These are phyloP conservation scores for Candida pini DNA, from an alignment of 805 yeast genomes.

Conservation along the genomic window DNA sequence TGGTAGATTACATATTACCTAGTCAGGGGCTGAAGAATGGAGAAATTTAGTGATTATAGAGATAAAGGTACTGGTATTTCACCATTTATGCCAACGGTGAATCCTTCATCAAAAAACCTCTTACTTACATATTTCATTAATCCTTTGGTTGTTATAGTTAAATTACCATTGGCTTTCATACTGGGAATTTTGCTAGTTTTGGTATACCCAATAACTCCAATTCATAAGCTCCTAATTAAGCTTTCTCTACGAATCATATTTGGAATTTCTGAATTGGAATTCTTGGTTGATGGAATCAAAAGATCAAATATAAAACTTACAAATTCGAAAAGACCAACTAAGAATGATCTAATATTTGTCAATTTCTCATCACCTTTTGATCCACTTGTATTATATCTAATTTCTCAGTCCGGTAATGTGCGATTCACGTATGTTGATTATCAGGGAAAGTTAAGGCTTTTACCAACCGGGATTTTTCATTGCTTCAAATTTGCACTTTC, in stretches of 20 bases:
- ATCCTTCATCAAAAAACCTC: constrained; percentile 14
- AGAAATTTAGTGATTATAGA: constrained; percentile 76
- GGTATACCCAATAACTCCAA: constrained; percentile 8
- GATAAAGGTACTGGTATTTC: constrained; percentile 93
- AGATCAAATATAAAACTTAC: constrained; percentile 33
- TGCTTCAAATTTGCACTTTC: constrained; percentile 17
- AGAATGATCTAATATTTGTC: constrained; percentile 46
- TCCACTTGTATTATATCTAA: constrained; percentile 31
- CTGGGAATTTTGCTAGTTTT: constrained; percentile 8
- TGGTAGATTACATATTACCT: no score
- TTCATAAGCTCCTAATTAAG: constrained; percentile 10
- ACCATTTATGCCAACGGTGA: constrained; percentile 66
- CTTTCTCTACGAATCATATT: constrained; percentile 30
- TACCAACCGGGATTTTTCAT: constrained; percentile 9
- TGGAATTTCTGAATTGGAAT: constrained; percentile 22
- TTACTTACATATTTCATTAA: constrained; percentile 7
- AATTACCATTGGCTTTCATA: constrained; percentile 25
- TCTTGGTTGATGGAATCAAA: constrained; percentile 45
- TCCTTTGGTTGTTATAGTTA: constrained; percentile 21
- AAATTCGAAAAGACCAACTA: constrained; percentile 28
- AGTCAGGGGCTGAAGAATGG: constrained; percentile 63
- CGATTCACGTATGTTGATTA: constrained; percentile 17
- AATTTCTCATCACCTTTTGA: constrained; percentile 61
- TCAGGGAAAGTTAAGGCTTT: constrained; percentile 5
- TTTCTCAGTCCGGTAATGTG: constrained; percentile 5